These are phyloP conservation scores for Penium margaritaceum DNA, from an alignment of 139 green algal species.

Conservation along the genomic window DNA sequence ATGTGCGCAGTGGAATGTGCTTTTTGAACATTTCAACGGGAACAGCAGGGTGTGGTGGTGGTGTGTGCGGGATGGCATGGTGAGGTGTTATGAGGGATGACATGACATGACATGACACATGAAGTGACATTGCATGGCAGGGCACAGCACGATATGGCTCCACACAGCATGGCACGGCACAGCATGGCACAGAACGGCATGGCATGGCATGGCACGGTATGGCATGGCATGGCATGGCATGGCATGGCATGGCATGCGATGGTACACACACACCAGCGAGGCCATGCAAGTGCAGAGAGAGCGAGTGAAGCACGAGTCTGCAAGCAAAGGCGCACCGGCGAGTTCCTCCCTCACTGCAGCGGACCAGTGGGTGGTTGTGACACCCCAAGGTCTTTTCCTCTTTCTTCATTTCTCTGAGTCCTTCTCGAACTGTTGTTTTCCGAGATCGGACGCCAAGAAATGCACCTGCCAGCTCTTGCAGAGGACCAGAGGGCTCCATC, in stretches of 20 bases:
- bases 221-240: not conserved
- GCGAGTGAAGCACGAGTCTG: not conserved
- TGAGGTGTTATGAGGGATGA: not conserved
- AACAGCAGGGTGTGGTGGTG: not conserved
- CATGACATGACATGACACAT: constrained; percentile 1
- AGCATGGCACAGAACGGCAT: not conserved
- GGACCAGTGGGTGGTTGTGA: too few relatives aligned
- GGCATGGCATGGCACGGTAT: not conserved
- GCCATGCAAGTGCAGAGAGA: too few relatives aligned
- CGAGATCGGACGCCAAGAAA: not conserved
- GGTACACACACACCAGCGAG: too few relatives aligned
- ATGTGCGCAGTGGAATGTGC: too few relatives aligned
- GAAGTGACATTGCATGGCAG: not conserved
- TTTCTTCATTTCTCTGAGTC: too few relatives aligned
- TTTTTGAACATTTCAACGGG: not conserved
- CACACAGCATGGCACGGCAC: not conserved
- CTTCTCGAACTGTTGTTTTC: too few relatives aligned
- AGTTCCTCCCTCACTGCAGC: not conserved
- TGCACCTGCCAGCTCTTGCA: constrained; percentile 26
- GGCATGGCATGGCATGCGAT: not conserved
- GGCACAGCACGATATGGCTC: not conserved
- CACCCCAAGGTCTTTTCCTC: too few relatives aligned
- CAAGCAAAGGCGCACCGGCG: not conserved
- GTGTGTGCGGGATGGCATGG: not conserved
- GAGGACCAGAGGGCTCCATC: too few relatives aligned